These are phyloP conservation scores for Aspergillus ruber DNA, from an alignment of 2,329 filamentous ascomycete species.

Conservation along the genomic window DNA sequence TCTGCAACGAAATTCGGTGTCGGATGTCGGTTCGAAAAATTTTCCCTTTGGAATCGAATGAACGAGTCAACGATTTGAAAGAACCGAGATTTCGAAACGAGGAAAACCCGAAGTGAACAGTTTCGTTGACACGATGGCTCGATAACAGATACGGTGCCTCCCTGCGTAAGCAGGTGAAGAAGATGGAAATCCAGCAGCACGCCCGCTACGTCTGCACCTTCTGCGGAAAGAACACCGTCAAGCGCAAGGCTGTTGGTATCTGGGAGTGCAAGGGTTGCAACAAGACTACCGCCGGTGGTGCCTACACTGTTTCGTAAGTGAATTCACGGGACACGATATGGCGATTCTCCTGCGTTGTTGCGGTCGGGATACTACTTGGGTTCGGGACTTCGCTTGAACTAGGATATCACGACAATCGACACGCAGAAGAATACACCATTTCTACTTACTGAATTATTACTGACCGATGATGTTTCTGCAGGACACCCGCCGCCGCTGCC, in stretches of 20 bases:
- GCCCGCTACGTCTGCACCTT: slow-evolving; percentile 96
- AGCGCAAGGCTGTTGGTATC: slow-evolving; percentile 86
- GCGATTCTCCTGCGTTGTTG: too few species aligned
- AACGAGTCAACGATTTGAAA: slow-evolving; percentile 3
- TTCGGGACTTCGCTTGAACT: too few species aligned
- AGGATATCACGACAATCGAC: too few species aligned
- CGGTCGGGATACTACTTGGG: too few species aligned
- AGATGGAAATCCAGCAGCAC: slow-evolving; percentile 99
- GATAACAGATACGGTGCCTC: slow-evolving; percentile 85
- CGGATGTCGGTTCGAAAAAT: slow-evolving; percentile 5
- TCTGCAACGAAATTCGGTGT: slow-evolving; percentile 10
- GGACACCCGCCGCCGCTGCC: slow-evolving; percentile 85
- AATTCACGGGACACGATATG: background rate
- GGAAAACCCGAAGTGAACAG: slow-evolving; percentile 2
- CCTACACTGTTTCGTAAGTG: slow-evolving; percentile 94
- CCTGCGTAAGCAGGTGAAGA: slow-evolving; percentile 98
- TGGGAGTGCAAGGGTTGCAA: slow-evolving; percentile 95
- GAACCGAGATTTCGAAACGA: slow-evolving; percentile 15
- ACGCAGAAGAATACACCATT: too few species aligned
- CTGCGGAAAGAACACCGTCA: slow-evolving; percentile 94
- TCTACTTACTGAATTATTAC: background rate
- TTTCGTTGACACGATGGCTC: slow-evolving; percentile 16
- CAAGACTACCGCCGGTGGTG: slow-evolving; percentile 89
- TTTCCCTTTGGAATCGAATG: slow-evolving; percentile 5
- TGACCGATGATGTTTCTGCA: slow-evolving; percentile 31